phyloP scores from a whole-genome alignment of 2,329 filamentous ascomycete species.

The Beauveria sp. region DNA sequence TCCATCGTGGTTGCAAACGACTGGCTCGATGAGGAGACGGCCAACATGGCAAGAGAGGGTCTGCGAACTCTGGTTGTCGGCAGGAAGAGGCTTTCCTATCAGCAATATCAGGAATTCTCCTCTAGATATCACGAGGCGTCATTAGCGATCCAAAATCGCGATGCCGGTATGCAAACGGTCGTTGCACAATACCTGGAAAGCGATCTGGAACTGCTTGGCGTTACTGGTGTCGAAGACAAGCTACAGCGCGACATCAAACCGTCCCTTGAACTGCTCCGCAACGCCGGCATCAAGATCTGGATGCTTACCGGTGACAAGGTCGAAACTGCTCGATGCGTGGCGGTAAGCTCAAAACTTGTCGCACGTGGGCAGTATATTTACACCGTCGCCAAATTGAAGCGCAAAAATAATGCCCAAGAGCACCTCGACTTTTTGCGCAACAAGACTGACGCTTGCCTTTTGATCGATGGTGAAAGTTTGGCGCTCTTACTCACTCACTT shows the following conservation, averaged over 20 bases:
- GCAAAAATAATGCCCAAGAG: constrained; percentile 78
- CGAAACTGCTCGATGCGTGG: constrained; percentile 93
- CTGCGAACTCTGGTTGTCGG: constrained; percentile 90
- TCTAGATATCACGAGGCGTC: constrained; percentile 70
- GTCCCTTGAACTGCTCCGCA: constrained; percentile 86
- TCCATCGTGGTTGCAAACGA: constrained; percentile 91
- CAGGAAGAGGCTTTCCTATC: constrained; percentile 71
- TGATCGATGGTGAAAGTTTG: constrained; percentile 92
- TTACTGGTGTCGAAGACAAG: constrained; percentile 96
- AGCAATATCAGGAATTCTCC: constrained; percentile 77
- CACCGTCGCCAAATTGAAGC: constrained; percentile 77
- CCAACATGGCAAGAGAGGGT: constrained; percentile 98
- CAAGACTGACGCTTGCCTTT: constrained; percentile 78
- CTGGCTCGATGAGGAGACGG: constrained; percentile 97
- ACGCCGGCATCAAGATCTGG: constrained; percentile 98
- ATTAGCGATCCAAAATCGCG: constrained; percentile 69
- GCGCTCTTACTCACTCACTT: constrained; percentile 77
- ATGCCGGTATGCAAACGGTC: constrained; percentile 71
- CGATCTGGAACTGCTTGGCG: constrained; percentile 87
- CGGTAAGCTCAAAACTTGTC: constrained; percentile 89
- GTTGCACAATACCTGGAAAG: constrained; percentile 76
- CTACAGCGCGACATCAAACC: constrained; percentile 93
- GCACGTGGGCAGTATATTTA: constrained; percentile 92
- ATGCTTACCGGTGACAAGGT: constrained; percentile 99
- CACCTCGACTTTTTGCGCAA: constrained; percentile 81